These are phyloP conservation scores for Neoascochyta sp. DNA, from an alignment of 2,329 filamentous ascomycete species.

Conservation along the genomic window DNA sequence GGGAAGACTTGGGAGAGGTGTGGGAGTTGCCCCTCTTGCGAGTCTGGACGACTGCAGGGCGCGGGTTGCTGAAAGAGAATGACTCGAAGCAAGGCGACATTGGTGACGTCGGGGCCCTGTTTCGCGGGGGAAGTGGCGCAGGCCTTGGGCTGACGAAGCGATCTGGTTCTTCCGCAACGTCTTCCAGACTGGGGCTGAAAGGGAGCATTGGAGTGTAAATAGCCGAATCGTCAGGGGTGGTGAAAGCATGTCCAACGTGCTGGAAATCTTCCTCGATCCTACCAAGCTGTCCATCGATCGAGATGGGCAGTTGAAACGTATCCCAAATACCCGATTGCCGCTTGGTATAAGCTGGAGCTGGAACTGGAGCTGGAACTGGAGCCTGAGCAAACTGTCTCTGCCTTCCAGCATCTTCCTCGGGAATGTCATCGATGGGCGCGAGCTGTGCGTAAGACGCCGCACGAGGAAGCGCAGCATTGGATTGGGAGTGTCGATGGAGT, in stretches of 20 bases:
- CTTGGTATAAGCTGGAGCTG: constrained; percentile 14
- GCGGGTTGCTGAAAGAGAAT: constrained; percentile 25
- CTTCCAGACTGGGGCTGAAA: constrained; percentile 38
- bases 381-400: too few species aligned
- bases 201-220: constrained; percentile 40
- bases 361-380: not conserved
- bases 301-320: constrained; percentile 17
- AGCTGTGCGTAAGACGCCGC: constrained; percentile 34
- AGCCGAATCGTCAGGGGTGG: constrained; percentile 42
- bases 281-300: constrained; percentile 16
- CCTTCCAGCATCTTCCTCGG: constrained; percentile 12
- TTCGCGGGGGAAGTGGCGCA: constrained; percentile 28
- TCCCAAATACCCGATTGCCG: constrained; percentile 36
- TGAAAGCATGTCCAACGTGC: constrained; percentile 40
- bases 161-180: constrained; percentile 38
- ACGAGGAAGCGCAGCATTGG: constrained; percentile 41
- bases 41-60: constrained; percentile 17
- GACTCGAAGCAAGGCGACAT: constrained; percentile 27
- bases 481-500: constrained; percentile 38
- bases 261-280: constrained; percentile 29
- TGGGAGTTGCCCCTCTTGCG: constrained; percentile 21
- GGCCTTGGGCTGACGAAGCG: constrained; percentile 33
- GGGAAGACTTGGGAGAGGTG: constrained; percentile 21
- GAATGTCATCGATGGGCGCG: constrained; percentile 16
- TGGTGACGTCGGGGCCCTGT: constrained; percentile 22